Percentiles rank a stretch among this genome's conserved stretches.
Conservation (phyloP, 2,329 filamentous ascomycete genomes). For the Chaetomium globosum region DNA sequence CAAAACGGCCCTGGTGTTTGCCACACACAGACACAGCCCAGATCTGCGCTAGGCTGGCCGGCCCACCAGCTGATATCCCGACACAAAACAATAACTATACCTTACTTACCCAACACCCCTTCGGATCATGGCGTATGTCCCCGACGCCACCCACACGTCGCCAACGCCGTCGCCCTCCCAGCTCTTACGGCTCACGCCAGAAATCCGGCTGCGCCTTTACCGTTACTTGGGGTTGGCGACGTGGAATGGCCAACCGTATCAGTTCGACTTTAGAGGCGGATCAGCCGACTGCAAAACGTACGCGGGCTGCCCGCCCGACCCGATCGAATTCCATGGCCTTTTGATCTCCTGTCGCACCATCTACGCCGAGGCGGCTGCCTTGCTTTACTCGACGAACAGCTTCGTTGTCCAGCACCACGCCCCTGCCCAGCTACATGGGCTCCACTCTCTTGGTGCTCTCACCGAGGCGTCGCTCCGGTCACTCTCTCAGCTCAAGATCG, state of each 20-base stretch:
- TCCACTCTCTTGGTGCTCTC: conserved; percentile 7
- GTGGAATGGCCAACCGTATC: conserved; percentile 13
- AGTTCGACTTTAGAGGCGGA: conserved; percentile 14
- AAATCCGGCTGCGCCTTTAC: conserved; percentile 12
- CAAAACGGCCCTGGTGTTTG: no score
- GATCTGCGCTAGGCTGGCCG: no score
- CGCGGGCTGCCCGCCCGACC: neutral
- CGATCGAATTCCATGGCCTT: conserved; percentile 13
- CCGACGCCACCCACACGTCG: conserved; percentile 12
- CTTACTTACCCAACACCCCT: no score
- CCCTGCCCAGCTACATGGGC: conserved; percentile 10
- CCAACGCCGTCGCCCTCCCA: neutral
- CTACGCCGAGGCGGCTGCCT: conserved; percentile 14
- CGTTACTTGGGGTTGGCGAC: conserved; percentile 18
- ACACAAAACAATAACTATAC: no score
- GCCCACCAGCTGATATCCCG: no score
- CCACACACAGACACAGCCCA: no score
- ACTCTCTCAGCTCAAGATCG: conserved; percentile 17
- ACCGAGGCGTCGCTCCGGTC: conserved; percentile 14
- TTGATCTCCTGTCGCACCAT: conserved; percentile 17
- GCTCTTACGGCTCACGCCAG: conserved; percentile 12
- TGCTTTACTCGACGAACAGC: conserved; percentile 15
- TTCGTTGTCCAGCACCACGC: conserved; percentile 13
- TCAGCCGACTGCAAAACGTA: neutral
- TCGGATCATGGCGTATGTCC: neutral